Conservation (phyloP, 129 eudicot species). For the Saussurea involucrata region DNA sequence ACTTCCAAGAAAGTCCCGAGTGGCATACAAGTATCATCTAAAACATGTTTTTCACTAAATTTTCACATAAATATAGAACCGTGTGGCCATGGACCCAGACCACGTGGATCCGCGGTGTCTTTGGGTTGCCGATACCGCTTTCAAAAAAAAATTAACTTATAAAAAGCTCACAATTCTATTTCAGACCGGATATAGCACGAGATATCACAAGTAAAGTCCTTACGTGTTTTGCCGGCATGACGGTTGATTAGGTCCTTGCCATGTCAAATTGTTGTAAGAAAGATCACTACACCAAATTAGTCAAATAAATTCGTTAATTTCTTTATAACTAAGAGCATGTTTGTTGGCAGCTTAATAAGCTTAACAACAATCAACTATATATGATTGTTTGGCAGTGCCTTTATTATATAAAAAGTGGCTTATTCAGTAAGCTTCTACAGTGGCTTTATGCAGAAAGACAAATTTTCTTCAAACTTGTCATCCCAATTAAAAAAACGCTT, state of each 20-base stretch:
- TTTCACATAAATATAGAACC: not conserved
- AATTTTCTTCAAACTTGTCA: too few species aligned
- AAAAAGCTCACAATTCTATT: not conserved
- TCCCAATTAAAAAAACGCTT: too few species aligned
- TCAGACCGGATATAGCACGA: not conserved
- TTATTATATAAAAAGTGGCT: too few species aligned
- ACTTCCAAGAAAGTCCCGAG: not conserved
- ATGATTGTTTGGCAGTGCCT: too few species aligned
- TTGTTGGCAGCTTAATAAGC: too few species aligned
- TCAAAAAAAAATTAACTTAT: too few species aligned
- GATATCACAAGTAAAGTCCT: constrained; percentile 12
- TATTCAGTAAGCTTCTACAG: too few species aligned
- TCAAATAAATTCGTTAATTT: constrained; percentile 2
- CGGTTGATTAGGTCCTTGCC: constrained; percentile 68
- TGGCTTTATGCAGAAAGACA: too few species aligned
- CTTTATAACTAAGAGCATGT: not conserved
- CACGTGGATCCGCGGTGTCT: too few species aligned
- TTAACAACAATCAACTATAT: too few species aligned
- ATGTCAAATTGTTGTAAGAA: constrained; percentile 80
- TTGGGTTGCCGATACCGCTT: not conserved
- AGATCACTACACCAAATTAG: constrained; percentile 60
- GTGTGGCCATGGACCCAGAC: too few species aligned
- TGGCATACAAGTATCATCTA: not conserved
- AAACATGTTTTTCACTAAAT: not conserved
- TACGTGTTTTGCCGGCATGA: constrained; percentile 60